Percentiles rank a stretch among this genome's conserved stretches.
These are phyloP conservation scores for Laetiporus sulphureus DNA, from an alignment of 1,284 basidiomycete genomes.

Conservation along the genomic window DNA sequence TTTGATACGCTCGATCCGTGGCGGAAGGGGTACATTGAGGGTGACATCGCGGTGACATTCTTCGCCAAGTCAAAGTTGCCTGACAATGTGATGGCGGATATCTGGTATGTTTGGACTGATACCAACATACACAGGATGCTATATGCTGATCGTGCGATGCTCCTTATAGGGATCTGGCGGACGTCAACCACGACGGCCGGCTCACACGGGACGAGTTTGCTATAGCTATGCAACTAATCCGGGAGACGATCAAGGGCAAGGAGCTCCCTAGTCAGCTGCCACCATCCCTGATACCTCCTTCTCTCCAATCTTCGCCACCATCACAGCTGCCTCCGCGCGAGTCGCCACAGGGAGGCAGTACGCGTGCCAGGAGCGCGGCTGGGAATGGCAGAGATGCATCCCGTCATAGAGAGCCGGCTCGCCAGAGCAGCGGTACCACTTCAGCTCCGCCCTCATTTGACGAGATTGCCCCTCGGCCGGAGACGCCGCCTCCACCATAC, in stretches of 20 bases:
- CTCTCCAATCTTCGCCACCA: constrained; percentile 4
- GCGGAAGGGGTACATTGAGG: constrained; percentile 80
- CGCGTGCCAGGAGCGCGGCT: too few relatives aligned
- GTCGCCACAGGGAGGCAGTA: too few relatives aligned
- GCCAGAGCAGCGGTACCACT: background rate
- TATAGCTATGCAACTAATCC: constrained; percentile 93
- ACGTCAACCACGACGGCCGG: constrained; percentile 83
- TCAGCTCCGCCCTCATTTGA: background rate
- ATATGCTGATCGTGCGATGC: background rate
- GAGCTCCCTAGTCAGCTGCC: constrained; percentile 65
- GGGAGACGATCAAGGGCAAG: constrained; percentile 76
- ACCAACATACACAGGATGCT: background rate
- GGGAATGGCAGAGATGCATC: too few relatives aligned
- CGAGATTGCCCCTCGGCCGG: background rate
- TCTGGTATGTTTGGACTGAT: constrained; percentile 62
- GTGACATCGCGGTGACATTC: constrained; percentile 92
- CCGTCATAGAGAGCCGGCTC: too few relatives aligned
- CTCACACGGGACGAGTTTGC: constrained; percentile 93
- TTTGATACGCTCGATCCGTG: constrained; percentile 81
- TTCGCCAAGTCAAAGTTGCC: constrained; percentile 89
- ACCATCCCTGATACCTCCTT: constrained; percentile 12
- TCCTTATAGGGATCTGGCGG: constrained; percentile 81
- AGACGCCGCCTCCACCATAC: constrained; percentile 7
- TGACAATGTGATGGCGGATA: constrained; percentile 78
- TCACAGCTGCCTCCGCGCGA: background rate